Percentiles rank a stretch among this genome's conserved stretches.
These are phyloP conservation scores for Colletotrichum acutatum DNA, from an alignment of 2,329 filamentous ascomycete genomes.

Conservation along the genomic window DNA sequence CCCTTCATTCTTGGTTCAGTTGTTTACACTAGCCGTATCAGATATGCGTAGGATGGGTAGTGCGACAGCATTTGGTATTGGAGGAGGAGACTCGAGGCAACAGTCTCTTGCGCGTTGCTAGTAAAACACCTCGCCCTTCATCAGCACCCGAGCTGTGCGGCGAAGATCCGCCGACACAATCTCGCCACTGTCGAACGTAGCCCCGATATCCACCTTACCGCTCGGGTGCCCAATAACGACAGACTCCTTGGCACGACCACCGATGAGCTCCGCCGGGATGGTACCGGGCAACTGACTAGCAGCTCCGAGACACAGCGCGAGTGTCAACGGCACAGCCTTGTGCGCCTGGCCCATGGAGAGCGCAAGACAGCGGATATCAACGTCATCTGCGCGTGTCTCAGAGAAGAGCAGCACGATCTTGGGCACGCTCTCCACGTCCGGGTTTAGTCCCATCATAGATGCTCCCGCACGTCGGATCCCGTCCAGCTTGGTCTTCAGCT, in stretches of 20 bases:
- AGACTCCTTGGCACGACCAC: conserved; percentile 37
- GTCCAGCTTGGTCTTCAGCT: conserved; percentile 47
- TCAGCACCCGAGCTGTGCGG: conserved; percentile 59
- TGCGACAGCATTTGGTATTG: too few relatives aligned
- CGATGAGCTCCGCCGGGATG: conserved; percentile 48
- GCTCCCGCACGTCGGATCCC: conserved; percentile 50
- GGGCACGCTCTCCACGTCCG: conserved; percentile 50
- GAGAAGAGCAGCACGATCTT: conserved; percentile 57
- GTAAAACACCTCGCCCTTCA: conserved; percentile 61
- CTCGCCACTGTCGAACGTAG: conserved; percentile 50
- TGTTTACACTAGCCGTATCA: neutral
- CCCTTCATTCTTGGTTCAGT: neutral
- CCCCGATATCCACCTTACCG: conserved; percentile 58
- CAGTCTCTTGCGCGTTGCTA: conserved; percentile 33
- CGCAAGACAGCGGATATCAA: conserved; percentile 58
- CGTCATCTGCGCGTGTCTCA: conserved; percentile 37
- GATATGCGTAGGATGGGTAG: too few relatives aligned
- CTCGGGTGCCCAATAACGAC: conserved; percentile 59
- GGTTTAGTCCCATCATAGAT: conserved; percentile 52
- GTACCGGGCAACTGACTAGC: conserved; percentile 54
- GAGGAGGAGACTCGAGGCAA: too few relatives aligned
- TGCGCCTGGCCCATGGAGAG: conserved; percentile 59
- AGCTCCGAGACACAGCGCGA: conserved; percentile 53
- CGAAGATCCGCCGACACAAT: conserved; percentile 57
- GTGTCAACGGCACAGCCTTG: conserved; percentile 54